A percentile compares a stretch with the other conserved stretches of the same genome.
Conservation (phyloP, 352 stramenopile species). For the Hyaloperonospora brassicae region DNA sequence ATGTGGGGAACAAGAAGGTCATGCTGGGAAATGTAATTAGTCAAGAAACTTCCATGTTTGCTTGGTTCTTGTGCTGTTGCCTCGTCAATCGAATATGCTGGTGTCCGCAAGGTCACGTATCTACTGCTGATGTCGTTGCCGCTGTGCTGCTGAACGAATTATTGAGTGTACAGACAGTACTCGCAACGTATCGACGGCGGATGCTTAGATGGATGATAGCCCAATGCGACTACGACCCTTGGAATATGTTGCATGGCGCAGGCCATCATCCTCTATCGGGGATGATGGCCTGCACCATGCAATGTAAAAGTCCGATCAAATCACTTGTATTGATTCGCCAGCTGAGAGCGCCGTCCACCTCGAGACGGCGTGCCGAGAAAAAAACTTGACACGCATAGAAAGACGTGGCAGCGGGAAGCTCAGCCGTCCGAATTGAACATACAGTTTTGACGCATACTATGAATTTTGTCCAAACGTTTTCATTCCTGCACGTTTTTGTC, state of each 20-base stretch:
- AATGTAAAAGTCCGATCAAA: too few relatives aligned
- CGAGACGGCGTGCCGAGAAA: too few relatives aligned
- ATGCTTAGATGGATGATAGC: slow-evolving; percentile 8
- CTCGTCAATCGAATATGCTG: neutral
- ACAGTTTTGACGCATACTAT: too few relatives aligned
- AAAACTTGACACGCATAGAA: too few relatives aligned
- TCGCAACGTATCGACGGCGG: neutral
- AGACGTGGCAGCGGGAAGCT: too few relatives aligned
- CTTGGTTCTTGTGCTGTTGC: slow-evolving; percentile 24
- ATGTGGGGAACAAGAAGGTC: slow-evolving; percentile 42
- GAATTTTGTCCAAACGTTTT: too few relatives aligned
- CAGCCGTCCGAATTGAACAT: too few relatives aligned
- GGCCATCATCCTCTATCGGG: neutral
- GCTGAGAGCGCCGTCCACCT: too few relatives aligned
- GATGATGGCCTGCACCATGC: too few relatives aligned
- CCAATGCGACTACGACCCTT: slow-evolving; percentile 21
- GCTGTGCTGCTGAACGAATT: neutral
- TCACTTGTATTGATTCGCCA: too few relatives aligned
- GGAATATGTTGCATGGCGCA: slow-evolving; percentile 24
- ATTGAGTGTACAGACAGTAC: neutral
- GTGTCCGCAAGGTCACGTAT: neutral
- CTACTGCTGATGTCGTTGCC: slow-evolving; percentile 1
- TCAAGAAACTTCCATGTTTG: slow-evolving; percentile 44
- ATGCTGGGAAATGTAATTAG: slow-evolving; percentile 48
- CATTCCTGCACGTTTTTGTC: too few relatives aligned